Evolutionary conservation across 2,329 filamentous ascomycete genomes (phyloP), one percentile per base, ranked within the genome.

Genomic region (Penicillium sp.): DNA sequence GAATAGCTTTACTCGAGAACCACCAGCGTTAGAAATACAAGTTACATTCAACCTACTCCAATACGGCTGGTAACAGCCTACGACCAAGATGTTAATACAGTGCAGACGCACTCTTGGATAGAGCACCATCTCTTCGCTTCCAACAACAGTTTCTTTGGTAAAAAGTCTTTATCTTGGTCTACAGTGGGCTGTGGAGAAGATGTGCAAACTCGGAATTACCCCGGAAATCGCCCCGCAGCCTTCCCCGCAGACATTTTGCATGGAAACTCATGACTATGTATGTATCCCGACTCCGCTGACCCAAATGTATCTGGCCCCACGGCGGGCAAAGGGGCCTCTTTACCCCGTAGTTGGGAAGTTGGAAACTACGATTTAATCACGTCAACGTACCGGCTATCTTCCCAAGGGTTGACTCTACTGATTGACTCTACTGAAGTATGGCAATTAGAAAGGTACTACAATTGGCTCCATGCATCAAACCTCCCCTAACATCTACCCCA

Each of bases 81-180:
- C 4, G 18, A 12, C 7, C 35, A 49, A 15, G 38, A 24, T 24
- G 13, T 9, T n/a, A 8, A 33, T 27, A 35, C 45, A 10, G 49
- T 44, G 2, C 55, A 57, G 10, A 54, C 43, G 52, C 23, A 67
- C 39, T 49, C 49, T 2, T 68, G 66, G 53, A 59, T 42, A 65
- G 55, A 25, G 66, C 65, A 6, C 66, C 66, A 4, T 58, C 64
- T 0, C 40, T 58, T n/a, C 55, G 57, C 24, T 68, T 68, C 42
- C 65, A 69, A 52, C 57, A 59, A 6, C 59, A 60, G 27, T 69
- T 68, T 51, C 55, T 68, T n/a, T 68, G 66, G 65, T 69, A 42
- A 58, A 46, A 27, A 2, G 15, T 1, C 15, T 18, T 18, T 18
- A 18, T 18, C 15, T 18, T 18, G 15, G 15, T 29, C 10, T 10